Evolutionary conservation across 2,329 filamentous ascomycete genomes (phyloP).

Genomic region (Arthrobotrys megalospora): DNA sequence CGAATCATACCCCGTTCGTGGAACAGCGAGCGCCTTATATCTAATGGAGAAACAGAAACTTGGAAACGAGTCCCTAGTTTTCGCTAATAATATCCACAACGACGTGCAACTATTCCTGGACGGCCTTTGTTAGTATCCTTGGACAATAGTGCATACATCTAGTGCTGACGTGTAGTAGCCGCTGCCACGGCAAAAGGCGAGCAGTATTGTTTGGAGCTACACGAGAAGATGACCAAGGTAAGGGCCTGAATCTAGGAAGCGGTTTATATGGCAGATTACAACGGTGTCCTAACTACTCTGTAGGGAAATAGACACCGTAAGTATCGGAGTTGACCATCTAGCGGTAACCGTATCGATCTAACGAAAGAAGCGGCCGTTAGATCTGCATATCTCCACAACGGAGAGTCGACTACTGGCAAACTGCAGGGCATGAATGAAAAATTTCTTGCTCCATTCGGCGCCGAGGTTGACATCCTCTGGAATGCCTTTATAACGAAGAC

Average conservation of each 20-base stretch:
- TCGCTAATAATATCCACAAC: constrained; percentile 4
- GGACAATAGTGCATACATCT: neutral
- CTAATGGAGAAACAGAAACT: neutral
- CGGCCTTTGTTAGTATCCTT: neutral
- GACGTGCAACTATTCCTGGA: neutral
- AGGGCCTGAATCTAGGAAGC: too few species aligned
- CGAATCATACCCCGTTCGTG: neutral
- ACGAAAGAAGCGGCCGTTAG: constrained; percentile 7
- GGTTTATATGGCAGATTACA: too few species aligned
- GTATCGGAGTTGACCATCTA: neutral
- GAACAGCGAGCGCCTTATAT: neutral
- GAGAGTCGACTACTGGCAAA: constrained; percentile 11
- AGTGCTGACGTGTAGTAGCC: neutral
- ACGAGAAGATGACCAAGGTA: neutral
- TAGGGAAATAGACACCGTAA: neutral
- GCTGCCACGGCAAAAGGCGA: neutral
- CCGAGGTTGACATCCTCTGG: constrained; percentile 1
- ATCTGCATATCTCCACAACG: constrained; percentile 22
- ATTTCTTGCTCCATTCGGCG: neutral
- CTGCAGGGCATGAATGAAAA: constrained; percentile 22
- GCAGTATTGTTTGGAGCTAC: neutral
- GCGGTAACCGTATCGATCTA: neutral
- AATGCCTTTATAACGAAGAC: neutral
- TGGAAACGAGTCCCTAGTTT: constrained; percentile 11
- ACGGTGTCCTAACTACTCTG: neutral